These are phyloP conservation scores for Paecilomyces dactylethromorphus DNA, from an alignment of 2,329 filamentous ascomycete genomes.

Conservation along the genomic window DNA sequence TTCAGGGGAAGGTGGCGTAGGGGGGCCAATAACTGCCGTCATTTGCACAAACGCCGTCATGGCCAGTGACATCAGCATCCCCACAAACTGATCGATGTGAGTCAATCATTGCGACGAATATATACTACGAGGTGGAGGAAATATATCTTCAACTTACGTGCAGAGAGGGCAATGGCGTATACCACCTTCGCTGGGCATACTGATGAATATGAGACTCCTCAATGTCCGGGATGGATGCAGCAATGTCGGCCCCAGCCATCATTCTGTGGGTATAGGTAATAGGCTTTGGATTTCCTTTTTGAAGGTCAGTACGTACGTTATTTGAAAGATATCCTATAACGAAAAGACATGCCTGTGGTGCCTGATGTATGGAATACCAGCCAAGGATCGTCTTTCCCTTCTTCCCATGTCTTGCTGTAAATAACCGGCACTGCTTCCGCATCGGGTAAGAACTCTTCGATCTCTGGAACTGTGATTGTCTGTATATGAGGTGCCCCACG, in stretches of 20 bases:
- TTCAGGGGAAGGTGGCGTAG: conserved; percentile 6
- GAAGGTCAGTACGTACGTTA: not conserved
- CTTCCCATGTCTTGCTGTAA: conserved; percentile 19
- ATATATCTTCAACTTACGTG: not conserved
- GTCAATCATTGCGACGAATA: not conserved
- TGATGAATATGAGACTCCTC: conserved; percentile 7
- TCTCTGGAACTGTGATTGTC: conserved; percentile 8
- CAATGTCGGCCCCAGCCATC: conserved; percentile 9
- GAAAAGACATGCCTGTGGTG: conserved; percentile 15
- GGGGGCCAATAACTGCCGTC: conserved; percentile 12
- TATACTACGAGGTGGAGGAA: not conserved
- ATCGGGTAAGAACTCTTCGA: conserved; percentile 11
- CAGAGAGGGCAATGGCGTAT: conserved; percentile 11
- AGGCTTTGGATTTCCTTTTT: conserved; percentile 11
- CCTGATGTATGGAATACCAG: conserved; percentile 21
- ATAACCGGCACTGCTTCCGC: conserved; percentile 3
- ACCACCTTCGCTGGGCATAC: conserved; percentile 9
- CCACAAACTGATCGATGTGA: not conserved
- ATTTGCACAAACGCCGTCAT: conserved; percentile 10
- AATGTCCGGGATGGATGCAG: conserved; percentile 2
- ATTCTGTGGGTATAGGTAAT: conserved; percentile 16
- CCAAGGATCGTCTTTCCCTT: conserved; percentile 20
- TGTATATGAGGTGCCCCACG: not conserved
- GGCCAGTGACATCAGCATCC: not conserved
- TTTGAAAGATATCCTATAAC: not conserved